These are phyloP conservation scores for Moricandia moricandioides DNA, from an alignment of 345 rosid species.

Conservation along the genomic window DNA sequence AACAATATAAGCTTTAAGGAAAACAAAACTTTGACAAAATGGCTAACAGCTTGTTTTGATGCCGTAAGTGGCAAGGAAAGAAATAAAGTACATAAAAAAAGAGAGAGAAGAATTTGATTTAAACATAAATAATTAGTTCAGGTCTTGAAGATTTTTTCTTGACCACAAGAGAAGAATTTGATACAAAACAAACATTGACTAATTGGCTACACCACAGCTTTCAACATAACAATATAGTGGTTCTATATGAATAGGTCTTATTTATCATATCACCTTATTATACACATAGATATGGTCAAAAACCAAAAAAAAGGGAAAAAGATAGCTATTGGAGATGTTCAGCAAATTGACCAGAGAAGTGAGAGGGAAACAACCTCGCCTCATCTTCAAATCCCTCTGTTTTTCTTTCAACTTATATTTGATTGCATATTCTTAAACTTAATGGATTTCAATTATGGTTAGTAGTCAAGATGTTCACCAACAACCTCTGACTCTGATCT, in stretches of 20 bases:
- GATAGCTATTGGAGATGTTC: background rate
- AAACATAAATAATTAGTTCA: background rate
- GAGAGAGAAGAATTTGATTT: background rate
- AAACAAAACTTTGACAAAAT: background rate
- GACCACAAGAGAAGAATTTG: background rate
- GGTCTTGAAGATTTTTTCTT: background rate
- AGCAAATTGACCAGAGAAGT: background rate
- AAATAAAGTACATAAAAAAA: background rate
- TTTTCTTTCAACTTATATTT: background rate
- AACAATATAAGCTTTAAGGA: background rate
- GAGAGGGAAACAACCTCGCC: background rate
- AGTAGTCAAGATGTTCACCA: no score
- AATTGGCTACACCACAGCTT: background rate
- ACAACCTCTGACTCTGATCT: no score
- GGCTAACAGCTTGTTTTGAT: no score
- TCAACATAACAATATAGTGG: background rate
- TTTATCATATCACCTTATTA: background rate
- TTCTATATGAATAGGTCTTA: background rate
- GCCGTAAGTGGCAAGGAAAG: background rate
- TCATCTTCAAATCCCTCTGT: background rate
- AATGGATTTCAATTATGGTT: no score
- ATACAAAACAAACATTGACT: background rate
- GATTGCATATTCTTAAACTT: background rate
- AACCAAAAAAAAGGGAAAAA: background rate
- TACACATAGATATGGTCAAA: background rate